phyloP scores from a whole-genome alignment of 768 basidiomycete species.

The Calocybe indica region DNA sequence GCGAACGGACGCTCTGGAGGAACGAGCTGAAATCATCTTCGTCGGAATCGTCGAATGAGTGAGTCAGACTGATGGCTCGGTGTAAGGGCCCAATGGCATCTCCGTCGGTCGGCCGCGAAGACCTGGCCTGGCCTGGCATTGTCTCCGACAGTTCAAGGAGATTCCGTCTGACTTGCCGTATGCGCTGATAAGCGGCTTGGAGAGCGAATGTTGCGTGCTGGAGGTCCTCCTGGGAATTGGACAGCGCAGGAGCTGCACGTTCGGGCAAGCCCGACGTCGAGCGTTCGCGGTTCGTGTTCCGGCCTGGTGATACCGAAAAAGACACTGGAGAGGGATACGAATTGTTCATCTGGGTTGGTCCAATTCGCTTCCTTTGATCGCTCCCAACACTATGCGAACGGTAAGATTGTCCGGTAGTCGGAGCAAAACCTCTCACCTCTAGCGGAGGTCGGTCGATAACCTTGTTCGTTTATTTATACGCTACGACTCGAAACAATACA shows the following conservation, averaged over 20 bases:
- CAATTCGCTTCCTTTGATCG: not conserved
- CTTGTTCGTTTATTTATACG: too few relatives aligned
- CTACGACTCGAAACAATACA: too few relatives aligned
- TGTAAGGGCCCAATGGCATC: conserved; percentile 34
- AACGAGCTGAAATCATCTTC: conserved; percentile 5
- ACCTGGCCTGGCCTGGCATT: conserved; percentile 15
- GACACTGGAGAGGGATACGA: conserved; percentile 25
- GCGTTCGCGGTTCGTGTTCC: conserved; percentile 7
- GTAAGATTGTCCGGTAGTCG: too few relatives aligned
- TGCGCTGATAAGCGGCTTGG: conserved; percentile 48
- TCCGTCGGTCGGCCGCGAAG: conserved; percentile 2
- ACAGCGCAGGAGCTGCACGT: conserved; percentile 8
- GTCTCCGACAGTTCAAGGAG: conserved; percentile 38
- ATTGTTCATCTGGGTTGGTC: conserved; percentile 16
- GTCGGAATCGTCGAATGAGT: conserved; percentile 3
- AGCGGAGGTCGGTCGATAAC: too few relatives aligned
- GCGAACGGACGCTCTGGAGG: not conserved
- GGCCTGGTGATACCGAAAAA: conserved; percentile 11
- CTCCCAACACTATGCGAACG: not conserved
- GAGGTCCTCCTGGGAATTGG: conserved; percentile 30
- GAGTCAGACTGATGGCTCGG: conserved; percentile 29
- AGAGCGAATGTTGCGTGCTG: conserved; percentile 48
- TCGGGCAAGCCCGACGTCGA: conserved; percentile 1
- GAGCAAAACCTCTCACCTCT: not conserved
- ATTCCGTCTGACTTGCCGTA: conserved; percentile 48